A percentile compares a stretch with the other conserved stretches of the same genome.
phyloP scores from a whole-genome alignment of 805 yeast species.

The Pichia manshurica region DNA sequence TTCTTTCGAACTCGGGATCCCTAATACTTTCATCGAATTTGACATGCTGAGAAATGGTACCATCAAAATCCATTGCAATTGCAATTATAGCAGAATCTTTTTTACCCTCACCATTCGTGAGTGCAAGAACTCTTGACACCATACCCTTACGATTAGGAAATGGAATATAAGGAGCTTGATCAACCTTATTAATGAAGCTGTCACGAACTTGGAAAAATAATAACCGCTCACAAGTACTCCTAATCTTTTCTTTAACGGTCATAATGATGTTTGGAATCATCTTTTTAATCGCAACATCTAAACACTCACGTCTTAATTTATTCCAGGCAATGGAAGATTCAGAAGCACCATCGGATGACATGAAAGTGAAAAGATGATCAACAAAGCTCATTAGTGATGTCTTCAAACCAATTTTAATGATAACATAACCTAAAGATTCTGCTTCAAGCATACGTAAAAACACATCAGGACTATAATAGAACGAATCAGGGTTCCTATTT shows the following conservation, averaged over 20 bases:
- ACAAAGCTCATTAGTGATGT: constrained; percentile 36
- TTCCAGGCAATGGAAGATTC: constrained; percentile 80
- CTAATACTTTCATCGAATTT: constrained; percentile 75
- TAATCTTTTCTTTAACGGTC: constrained; percentile 77
- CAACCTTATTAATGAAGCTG: constrained; percentile 62
- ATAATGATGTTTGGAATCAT: constrained; percentile 61
- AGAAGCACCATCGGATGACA: constrained; percentile 74
- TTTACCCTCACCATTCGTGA: constrained; percentile 84
- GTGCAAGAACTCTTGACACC: constrained; percentile 73
- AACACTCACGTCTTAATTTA: constrained; percentile 57
- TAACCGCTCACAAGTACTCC: constrained; percentile 67
- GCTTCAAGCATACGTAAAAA: constrained; percentile 90
- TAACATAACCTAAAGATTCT: constrained; percentile 69
- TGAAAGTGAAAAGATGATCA: constrained; percentile 46
- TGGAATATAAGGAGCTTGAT: constrained; percentile 93
- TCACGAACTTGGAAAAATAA: constrained; percentile 67
- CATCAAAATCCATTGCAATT: constrained; percentile 69
- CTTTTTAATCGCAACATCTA: constrained; percentile 61
- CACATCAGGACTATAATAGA: constrained; percentile 69
- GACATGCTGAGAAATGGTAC: constrained; percentile 67
- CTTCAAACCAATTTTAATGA: constrained; percentile 54
- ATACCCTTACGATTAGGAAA: constrained; percentile 73
- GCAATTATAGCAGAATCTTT: constrained; percentile 84
- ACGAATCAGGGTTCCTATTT: constrained; percentile 71
- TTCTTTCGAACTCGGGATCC: constrained; percentile 57